Evolutionary conservation across 2,329 filamentous ascomycete genomes (phyloP).

Genomic region (Penicillium sp.): DNA sequence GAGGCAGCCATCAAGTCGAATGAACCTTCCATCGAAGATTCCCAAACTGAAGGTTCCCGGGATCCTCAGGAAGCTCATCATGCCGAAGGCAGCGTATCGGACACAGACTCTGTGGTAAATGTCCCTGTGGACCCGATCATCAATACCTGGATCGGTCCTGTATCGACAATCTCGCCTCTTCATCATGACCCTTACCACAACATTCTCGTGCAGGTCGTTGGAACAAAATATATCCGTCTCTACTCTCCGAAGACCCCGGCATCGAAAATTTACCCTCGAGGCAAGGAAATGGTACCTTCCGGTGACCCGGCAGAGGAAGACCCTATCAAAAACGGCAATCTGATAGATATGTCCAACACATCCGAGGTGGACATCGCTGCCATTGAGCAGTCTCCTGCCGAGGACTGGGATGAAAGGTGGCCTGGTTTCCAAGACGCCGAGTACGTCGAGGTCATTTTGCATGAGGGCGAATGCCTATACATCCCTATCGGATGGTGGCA

Average conservation of each 20-base stretch:
- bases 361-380: constrained; percentile 73
- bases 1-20: neutral
- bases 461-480: constrained; percentile 79
- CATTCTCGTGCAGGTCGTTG: constrained; percentile 83
- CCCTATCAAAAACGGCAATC: constrained; percentile 12
- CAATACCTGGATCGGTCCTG: constrained; percentile 91
- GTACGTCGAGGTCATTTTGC: constrained; percentile 73
- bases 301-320: constrained; percentile 7
- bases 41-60: too few relatives aligned
- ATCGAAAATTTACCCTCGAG: constrained; percentile 40
- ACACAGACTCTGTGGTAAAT: constrained; percentile 14
- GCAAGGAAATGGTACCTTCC: constrained; percentile 35
- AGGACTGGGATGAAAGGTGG: constrained; percentile 47
- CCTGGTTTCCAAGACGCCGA: constrained; percentile 58
- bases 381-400: constrained; percentile 54
- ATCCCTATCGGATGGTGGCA: constrained; percentile 98
- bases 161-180: constrained; percentile 82
- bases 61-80: too few relatives aligned
- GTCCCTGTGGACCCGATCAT: constrained; percentile 58
- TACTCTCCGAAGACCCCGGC: constrained; percentile 67
- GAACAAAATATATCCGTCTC: constrained; percentile 85
- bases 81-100: constrained; percentile 2
- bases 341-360: constrained; percentile 89
- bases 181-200: constrained; percentile 96
- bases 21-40: neutral